Base-by-base conservation (phyloP, 495 filamentous ascomycete genomes). In the Xylaria acuta region DNA sequence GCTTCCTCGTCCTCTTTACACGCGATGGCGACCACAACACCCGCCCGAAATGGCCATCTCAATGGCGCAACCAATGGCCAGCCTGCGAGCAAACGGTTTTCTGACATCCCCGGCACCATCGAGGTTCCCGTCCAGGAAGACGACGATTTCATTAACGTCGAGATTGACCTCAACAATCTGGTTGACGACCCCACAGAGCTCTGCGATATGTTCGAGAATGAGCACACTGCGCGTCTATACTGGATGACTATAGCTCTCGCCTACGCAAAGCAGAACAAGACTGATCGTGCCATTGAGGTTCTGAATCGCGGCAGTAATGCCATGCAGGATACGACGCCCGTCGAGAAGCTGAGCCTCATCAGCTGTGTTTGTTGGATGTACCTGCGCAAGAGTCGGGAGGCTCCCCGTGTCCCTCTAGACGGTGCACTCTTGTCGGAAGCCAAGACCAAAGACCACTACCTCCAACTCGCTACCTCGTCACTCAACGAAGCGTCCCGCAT, bases 161-260 rank as follows among this genome's bases (percentile, higher is more conserved):
- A 98, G 82, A 93, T 99, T 73, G 92, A 95, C 79, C 89, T 98
- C 36, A 90, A 94, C 77, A 92, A 92, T 54, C 91, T 98, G 47
- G 90, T 94, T 49, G 97, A 98, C 76, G 96, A 99, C 75, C 95
- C 95, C 2, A 97, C 94, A 45, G 96, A 99, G 82, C 87, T 99
- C 12, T 98, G 96, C 82, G 94, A 92, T 2, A 85, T 98, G 49
- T 87, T 99, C 66, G 96, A 98, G 80, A 96, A 95, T 72, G 96
- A 98, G 79, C 89, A 90, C 70, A 93, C 94, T 3, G 92, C 91
- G 25, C 91, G 94, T 73, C 92, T 90, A 40, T 95, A 94, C 77
- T 99, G 96, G 96, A 94, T 98, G 86, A 94, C 93, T 18, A 94
- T 98, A 73, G 93, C 96, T 40, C 88, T 98, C 43, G 97, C 95